A percentile compares a stretch with the other conserved stretches of the same genome.
These are phyloP conservation scores for Tribonema minus DNA, from an alignment of 108 stramenopile genomes.

Conservation along the genomic window DNA sequence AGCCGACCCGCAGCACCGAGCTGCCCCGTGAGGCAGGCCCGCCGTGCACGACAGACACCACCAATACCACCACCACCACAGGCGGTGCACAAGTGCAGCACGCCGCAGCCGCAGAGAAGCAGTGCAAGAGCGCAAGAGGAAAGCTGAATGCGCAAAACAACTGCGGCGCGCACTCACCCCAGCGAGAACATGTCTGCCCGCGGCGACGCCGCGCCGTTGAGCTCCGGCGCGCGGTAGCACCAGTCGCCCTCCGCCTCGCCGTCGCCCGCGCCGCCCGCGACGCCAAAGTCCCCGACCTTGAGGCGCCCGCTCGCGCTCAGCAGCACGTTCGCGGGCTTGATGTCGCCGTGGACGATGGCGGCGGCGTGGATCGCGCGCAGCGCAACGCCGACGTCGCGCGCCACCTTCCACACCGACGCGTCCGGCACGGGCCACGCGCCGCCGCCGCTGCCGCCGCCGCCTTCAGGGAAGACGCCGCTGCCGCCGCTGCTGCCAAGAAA, in stretches of 20 bases:
- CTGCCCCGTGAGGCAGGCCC: no score
- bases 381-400: constrained; percentile 27
- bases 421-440: not conserved
- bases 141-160: not conserved
- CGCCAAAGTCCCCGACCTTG: constrained; percentile 40
- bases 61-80: not conserved
- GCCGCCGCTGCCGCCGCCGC: not conserved
- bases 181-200: constrained; percentile 34
- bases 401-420: constrained; percentile 21
- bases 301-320: constrained; percentile 20
- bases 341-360: constrained; percentile 56
- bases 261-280: constrained; percentile 10
- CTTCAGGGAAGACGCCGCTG: no score
- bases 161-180: not conserved
- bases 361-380: constrained; percentile 46
- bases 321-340: constrained; percentile 55
- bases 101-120: not conserved
- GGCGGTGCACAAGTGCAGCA: not conserved
- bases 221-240: constrained; percentile 18
- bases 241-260: constrained; percentile 22
- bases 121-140: not conserved
- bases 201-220: constrained; percentile 1
- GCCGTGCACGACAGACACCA: no score
- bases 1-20: no score
- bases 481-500: no score